Evolutionary conservation across 306 rosid genomes (phyloP).

Genomic region (Biancaea sappan): DNA sequence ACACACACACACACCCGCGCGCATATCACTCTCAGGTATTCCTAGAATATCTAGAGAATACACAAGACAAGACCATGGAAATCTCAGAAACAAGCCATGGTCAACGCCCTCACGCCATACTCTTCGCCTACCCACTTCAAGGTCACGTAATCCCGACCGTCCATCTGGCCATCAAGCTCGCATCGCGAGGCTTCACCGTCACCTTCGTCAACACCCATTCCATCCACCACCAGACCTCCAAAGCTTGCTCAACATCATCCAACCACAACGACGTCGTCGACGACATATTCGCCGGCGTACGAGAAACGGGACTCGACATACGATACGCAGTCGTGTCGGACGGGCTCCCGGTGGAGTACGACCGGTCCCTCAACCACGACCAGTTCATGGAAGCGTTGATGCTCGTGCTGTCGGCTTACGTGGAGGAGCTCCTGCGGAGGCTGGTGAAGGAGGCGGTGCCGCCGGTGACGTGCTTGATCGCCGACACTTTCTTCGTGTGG

Average conservation of each 20-base stretch:
- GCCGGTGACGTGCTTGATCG: constrained; percentile 46
- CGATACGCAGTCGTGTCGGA: constrained; percentile 57
- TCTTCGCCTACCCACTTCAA: constrained; percentile 63
- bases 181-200: constrained; percentile 56
- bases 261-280: neutral
- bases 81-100: neutral
- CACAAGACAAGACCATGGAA: too few relatives aligned
- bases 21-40: too few relatives aligned
- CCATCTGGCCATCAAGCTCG: constrained; percentile 60
- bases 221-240: constrained; percentile 53
- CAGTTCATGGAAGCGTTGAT: constrained; percentile 50
- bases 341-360: constrained; percentile 56
- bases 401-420: constrained; percentile 48
- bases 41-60: neutral
- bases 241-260: constrained; percentile 35
- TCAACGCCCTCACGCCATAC: constrained; percentile 55
- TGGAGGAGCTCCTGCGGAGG: constrained; percentile 41
- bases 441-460: constrained; percentile 29
- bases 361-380: constrained; percentile 61
- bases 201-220: constrained; percentile 60
- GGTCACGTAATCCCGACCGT: constrained; percentile 68
- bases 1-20: too few relatives aligned
- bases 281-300: constrained; percentile 39
- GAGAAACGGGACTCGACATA: constrained; percentile 47
- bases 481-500: constrained; percentile 68